Evolutionary conservation across 352 stramenopile genomes (phyloP).

Genomic region (Thraustochytrium striatum): DNA sequence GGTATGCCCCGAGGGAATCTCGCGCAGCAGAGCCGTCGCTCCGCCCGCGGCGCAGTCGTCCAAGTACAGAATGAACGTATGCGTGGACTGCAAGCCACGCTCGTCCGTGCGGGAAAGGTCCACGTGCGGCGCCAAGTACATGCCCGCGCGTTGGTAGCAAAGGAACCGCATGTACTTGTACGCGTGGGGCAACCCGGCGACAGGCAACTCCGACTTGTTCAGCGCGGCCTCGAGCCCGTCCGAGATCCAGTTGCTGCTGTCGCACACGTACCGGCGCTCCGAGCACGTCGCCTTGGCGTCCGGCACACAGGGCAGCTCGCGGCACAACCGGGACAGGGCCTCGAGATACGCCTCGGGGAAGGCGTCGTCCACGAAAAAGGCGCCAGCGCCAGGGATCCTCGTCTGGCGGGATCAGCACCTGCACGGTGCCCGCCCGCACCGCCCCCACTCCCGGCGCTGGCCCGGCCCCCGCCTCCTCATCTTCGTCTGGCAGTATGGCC

Average conservation of each 20-base stretch:
- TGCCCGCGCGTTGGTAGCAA: conserved; percentile 21
- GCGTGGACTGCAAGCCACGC: conserved; percentile 42
- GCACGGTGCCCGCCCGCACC: neutral
- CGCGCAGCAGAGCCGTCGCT: conserved; percentile 38
- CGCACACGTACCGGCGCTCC: neutral
- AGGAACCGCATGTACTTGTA: conserved; percentile 4
- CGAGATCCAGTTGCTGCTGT: neutral
- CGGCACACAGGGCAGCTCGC: too few species aligned
- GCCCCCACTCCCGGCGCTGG: too few species aligned
- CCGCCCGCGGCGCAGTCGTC: conserved; percentile 24
- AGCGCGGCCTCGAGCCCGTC: neutral
- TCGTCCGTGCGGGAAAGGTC: conserved; percentile 45
- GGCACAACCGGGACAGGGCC: conserved; percentile 7
- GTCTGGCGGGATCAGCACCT: neutral
- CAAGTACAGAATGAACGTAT: conserved; percentile 51
- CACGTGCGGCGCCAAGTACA: conserved; percentile 38
- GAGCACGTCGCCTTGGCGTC: neutral
- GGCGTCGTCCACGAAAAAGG: conserved; percentile 28
- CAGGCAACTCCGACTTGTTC: neutral
- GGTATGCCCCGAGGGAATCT: neutral
- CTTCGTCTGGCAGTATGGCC: too few species aligned
- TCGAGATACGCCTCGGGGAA: conserved; percentile 45
- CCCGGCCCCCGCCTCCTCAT: too few species aligned
- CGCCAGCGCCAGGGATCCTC: conserved; percentile 37
- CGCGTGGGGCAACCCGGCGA: neutral